Percentiles rank a stretch among this genome's conserved stretches.
Evolutionary conservation across 2,329 filamentous ascomycete species (phyloP).

Genomic region (Onygenales sp.): DNA sequence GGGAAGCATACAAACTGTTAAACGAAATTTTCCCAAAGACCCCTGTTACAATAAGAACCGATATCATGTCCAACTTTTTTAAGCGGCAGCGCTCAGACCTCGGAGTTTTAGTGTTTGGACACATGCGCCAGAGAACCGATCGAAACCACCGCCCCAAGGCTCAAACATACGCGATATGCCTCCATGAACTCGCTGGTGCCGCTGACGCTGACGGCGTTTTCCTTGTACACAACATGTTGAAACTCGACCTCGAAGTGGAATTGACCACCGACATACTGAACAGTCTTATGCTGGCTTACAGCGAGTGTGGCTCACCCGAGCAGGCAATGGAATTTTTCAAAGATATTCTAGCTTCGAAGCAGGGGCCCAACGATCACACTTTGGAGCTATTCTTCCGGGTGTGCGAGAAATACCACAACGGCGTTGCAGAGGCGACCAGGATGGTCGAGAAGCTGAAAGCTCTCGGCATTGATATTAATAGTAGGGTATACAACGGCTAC

Average conservation of each 20-base stretch:
- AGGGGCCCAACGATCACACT: slow-evolving; percentile 76
- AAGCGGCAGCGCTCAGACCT: slow-evolving; percentile 68
- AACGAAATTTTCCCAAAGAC: slow-evolving; percentile 53
- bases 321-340: slow-evolving; percentile 72
- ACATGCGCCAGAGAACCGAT: slow-evolving; percentile 76
- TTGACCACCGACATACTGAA: slow-evolving; percentile 70
- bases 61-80: slow-evolving; percentile 77
- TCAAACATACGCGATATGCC: slow-evolving; percentile 67
- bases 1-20: slow-evolving; percentile 53
- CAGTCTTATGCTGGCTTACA: slow-evolving; percentile 78
- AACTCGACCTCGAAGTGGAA: slow-evolving; percentile 76
- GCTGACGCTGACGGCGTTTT: slow-evolving; percentile 56
- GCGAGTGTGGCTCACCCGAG: slow-evolving; percentile 54
- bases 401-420: slow-evolving; percentile 52
- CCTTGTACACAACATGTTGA: slow-evolving; percentile 84
- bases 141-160: slow-evolving; percentile 54
- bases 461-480: slow-evolving; percentile 71
- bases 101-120: slow-evolving; percentile 75
- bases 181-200: slow-evolving; percentile 61
- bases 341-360: slow-evolving; percentile 69
- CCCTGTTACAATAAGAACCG: slow-evolving; percentile 53
- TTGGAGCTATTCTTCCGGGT: slow-evolving; percentile 72
- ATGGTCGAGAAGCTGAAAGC: slow-evolving; percentile 48
- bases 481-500: slow-evolving; percentile 65
- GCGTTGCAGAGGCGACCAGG: slow-evolving; percentile 39